Conservation (phyloP, 2,329 filamentous ascomycete species). For the Xylaria digitata region DNA sequence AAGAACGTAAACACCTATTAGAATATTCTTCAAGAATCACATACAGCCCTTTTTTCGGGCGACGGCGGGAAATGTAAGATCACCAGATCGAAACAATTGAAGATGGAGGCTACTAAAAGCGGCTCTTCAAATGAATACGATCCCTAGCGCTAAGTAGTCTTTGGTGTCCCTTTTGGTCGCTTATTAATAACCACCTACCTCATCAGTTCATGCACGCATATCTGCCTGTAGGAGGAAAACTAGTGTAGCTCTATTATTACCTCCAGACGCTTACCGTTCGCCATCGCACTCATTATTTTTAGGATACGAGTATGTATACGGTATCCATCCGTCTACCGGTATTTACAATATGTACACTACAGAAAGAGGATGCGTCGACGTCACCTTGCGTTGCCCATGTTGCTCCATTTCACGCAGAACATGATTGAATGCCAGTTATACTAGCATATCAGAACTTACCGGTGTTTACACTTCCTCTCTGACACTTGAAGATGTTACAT, state of each 20-base stretch:
- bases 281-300: neutral
- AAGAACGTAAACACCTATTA: neutral
- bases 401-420: conserved; percentile 1
- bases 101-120: neutral
- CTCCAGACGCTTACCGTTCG: neutral
- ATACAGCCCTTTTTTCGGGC: neutral
- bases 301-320: neutral
- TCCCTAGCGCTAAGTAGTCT: neutral
- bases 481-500: conserved; percentile 14
- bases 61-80: neutral
- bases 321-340: neutral
- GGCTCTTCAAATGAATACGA: neutral
- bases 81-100: neutral
- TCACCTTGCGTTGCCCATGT: neutral
- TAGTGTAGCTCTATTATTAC: no score
- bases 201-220: neutral
- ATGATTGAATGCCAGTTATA: neutral
- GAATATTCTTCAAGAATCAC: neutral
- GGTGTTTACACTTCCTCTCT: conserved; percentile 9
- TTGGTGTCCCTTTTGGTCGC: conserved; percentile 2
- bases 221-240: neutral
- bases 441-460: conserved; percentile 19
- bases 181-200: conserved; percentile 14
- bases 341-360: neutral
- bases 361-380: neutral